Conservation (phyloP, 768 basidiomycete genomes). For the Suillus sp. region DNA sequence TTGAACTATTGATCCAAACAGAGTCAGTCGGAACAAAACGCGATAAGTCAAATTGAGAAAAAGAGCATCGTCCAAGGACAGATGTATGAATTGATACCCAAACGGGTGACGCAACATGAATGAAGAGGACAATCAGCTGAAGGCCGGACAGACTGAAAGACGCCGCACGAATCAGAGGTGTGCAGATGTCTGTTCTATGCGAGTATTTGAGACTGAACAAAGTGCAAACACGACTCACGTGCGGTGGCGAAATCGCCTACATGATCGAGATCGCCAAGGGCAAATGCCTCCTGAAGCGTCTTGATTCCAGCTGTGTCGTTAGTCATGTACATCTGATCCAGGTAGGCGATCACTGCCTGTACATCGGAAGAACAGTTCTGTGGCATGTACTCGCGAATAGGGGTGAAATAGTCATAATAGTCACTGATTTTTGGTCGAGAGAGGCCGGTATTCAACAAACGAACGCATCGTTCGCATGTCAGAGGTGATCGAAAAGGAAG, state of each 20-base stretch:
- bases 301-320: slow-evolving; percentile 49
- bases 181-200: not conserved
- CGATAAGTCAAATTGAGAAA: not conserved
- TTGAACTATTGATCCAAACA: slow-evolving; percentile 27
- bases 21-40: not conserved
- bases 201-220: not conserved
- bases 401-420: slow-evolving; percentile 57
- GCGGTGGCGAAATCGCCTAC: slow-evolving; percentile 69
- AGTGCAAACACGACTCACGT: slow-evolving; percentile 31
- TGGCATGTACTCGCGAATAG: slow-evolving; percentile 68
- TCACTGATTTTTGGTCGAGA: slow-evolving; percentile 16
- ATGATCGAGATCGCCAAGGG: slow-evolving; percentile 56
- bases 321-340: slow-evolving; percentile 57
- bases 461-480: too few relatives aligned
- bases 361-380: slow-evolving; percentile 75
- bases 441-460: too few relatives aligned
- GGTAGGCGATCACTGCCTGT: slow-evolving; percentile 58
- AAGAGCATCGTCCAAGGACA: not conserved
- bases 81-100: not conserved
- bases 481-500: not conserved
- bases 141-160: too few relatives aligned
- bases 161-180: not conserved
- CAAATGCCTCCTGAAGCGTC: slow-evolving; percentile 57
- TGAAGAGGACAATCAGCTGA: not conserved
- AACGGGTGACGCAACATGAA: not conserved